phyloP scores from a whole-genome alignment of 768 basidiomycete species.

The Russula vinacea region DNA sequence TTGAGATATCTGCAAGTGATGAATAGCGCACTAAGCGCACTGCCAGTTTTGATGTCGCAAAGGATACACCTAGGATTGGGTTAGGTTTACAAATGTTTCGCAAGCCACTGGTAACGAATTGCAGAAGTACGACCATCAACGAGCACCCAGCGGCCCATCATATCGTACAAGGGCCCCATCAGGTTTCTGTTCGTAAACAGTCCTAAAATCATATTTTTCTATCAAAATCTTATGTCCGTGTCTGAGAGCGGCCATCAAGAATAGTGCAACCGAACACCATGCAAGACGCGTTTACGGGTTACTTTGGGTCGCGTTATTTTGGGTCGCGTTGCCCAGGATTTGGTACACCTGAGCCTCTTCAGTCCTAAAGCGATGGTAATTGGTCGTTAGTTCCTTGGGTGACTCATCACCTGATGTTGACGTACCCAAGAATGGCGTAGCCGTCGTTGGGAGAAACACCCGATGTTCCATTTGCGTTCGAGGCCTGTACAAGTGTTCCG shows the following conservation, averaged over 20 bases:
- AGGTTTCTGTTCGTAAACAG: neutral
- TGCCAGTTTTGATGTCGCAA: too few relatives aligned
- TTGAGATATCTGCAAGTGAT: too few relatives aligned
- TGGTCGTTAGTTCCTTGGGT: neutral
- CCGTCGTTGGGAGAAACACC: slow-evolving; percentile 26
- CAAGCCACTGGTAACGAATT: too few relatives aligned
- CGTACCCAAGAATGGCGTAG: slow-evolving; percentile 26
- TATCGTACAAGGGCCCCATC: too few relatives aligned
- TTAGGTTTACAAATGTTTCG: too few relatives aligned
- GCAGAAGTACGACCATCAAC: too few relatives aligned
- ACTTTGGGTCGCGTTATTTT: slow-evolving; percentile 12
- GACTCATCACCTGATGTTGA: neutral
- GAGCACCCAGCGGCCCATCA: too few relatives aligned
- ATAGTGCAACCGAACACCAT: neutral
- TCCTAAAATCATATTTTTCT: neutral
- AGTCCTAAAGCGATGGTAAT: neutral
- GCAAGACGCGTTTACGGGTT: neutral
- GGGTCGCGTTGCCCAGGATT: slow-evolving; percentile 8
- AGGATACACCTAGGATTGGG: too few relatives aligned
- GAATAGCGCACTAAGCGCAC: too few relatives aligned
- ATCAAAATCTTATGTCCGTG: slow-evolving; percentile 2
- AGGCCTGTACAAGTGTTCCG: slow-evolving; percentile 24
- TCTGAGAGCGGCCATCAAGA: neutral
- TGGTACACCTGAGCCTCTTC: slow-evolving; percentile 6
- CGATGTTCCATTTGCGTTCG: slow-evolving; percentile 6